Evolutionary conservation across 2,329 filamentous ascomycete species (phyloP).

Genomic region (Trichoderma polysporum): DNA sequence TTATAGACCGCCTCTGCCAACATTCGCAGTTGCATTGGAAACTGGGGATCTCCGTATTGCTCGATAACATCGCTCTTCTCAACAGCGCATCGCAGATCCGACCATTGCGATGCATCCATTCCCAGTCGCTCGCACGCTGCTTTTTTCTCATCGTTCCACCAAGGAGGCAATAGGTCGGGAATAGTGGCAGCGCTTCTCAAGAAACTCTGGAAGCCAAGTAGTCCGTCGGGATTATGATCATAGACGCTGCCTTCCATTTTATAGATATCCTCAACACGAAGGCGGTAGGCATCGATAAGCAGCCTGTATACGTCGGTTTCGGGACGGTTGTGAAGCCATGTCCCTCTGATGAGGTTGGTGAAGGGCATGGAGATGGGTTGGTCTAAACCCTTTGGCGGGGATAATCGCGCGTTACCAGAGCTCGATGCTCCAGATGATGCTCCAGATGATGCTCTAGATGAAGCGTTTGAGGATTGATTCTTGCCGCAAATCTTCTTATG

Average conservation of each 20-base stretch:
- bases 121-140: constrained; percentile 39
- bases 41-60: constrained; percentile 43
- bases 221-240: constrained; percentile 27
- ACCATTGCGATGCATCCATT: constrained; percentile 31
- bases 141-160: constrained; percentile 44
- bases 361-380: constrained; percentile 38
- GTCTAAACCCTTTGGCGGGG: constrained; percentile 24
- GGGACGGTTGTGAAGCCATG: constrained; percentile 45
- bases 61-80: constrained; percentile 40
- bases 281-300: constrained; percentile 49
- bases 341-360: constrained; percentile 39
- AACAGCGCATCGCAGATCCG: constrained; percentile 23
- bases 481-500: constrained; percentile 47
- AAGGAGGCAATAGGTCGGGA: constrained; percentile 41
- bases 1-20: constrained; percentile 41
- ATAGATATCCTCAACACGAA: constrained; percentile 44
- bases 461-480: background rate
- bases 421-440: background rate
- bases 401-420: background rate
- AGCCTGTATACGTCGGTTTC: constrained; percentile 45
- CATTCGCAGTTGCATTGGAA: constrained; percentile 53
- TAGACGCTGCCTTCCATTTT: constrained; percentile 34
- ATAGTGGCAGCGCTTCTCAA: constrained; percentile 31
- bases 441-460: too few species aligned
- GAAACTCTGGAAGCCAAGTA: constrained; percentile 40